Base-by-base conservation (phyloP, 1,139 yeast genomes). In the Hyphopichia wangnamkhiaoensis region DNA sequence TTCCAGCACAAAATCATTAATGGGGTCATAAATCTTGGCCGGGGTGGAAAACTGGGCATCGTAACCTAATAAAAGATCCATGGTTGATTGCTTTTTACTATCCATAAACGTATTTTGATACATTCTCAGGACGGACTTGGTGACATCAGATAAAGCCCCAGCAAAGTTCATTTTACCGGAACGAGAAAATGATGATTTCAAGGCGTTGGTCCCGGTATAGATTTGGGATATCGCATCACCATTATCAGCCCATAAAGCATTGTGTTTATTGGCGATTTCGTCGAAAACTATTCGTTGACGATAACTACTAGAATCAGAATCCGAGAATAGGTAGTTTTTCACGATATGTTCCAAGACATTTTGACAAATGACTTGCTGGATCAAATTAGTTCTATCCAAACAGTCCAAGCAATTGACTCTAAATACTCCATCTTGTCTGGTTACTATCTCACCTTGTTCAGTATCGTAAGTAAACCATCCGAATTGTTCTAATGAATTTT, bases 201-300 rank as follows among this genome's bases (percentile, higher is more conserved):
- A 70, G 0, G 98, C 98, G 58, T 93, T 91, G 0, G 98, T 94
- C 5, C 98, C 98, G 0, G 98, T 93, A 58, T 94, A 94, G 21
- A 93, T 93, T 59, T 90, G 97, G 1, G 98, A 90, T 8, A 94
- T 79, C 44, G 94, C 96, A 62, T 94, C 98, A 34, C 98, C 99
- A 59, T 93, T 91, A 61, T 94, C 97, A 0, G 98, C 99, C 98
- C 98, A 94, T 17, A 93, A 65, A 3, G 84, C 71, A 52, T 90
- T 87, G 55, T 91, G 97, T 44, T 77, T 81, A 30, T 64, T 58
- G 57, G 82, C 73, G 33, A 87, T 63, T 16, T 82, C 93, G 8
- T 60, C 69, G 8, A 52, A 40, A 8, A 52, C 51, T 24, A 52
- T 43, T 31, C 63, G 43, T 25, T 58, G 61, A 19, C 63, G 48